phyloP scores from a whole-genome alignment of 495 filamentous ascomycete genomes.

The Tuber aestivum region DNA sequence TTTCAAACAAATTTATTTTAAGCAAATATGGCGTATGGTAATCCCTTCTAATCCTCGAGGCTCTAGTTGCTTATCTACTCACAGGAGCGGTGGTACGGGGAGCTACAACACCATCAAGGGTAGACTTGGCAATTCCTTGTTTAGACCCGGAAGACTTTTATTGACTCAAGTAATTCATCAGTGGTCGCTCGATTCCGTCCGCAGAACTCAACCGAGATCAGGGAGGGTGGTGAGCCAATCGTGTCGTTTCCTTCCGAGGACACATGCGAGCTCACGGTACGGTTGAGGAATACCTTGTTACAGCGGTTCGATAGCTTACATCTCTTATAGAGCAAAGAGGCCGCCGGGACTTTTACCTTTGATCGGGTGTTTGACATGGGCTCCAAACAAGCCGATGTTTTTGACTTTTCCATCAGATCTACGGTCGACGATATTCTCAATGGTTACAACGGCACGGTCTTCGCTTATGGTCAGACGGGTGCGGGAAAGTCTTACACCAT shows the following conservation, averaged over 20 bases:
- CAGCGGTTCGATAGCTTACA: slow-evolving; percentile 25
- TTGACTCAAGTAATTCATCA: slow-evolving; percentile 38
- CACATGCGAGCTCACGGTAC: slow-evolving; percentile 78
- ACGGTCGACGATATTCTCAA: slow-evolving; percentile 98
- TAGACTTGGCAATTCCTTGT: slow-evolving; percentile 43
- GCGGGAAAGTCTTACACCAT: slow-evolving; percentile 98
- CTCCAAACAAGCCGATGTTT: slow-evolving; percentile 80
- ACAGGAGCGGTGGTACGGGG: slow-evolving; percentile 45
- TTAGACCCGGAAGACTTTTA: slow-evolving; percentile 30
- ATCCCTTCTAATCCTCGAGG: slow-evolving; percentile 1
- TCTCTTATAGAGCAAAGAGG: slow-evolving; percentile 68
- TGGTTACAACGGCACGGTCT: slow-evolving; percentile 98
- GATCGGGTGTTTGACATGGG: slow-evolving; percentile 94
- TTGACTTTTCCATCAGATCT: slow-evolving; percentile 91
- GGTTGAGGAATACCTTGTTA: slow-evolving; percentile 40
- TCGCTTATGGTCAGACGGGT: slow-evolving; percentile 97
- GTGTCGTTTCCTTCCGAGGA: slow-evolving; percentile 83
- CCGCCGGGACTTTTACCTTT: slow-evolving; percentile 83
- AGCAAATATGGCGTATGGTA: slow-evolving; percentile 39
- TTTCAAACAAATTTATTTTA: neutral
- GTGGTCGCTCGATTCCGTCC: slow-evolving; percentile 97
- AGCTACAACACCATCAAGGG: slow-evolving; percentile 68
- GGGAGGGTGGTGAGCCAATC: slow-evolving; percentile 83
- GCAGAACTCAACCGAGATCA: slow-evolving; percentile 86
- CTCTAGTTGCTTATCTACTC: slow-evolving; percentile 15